phyloP scores from a whole-genome alignment of 345 rosid species.

The Populus simonii region DNA sequence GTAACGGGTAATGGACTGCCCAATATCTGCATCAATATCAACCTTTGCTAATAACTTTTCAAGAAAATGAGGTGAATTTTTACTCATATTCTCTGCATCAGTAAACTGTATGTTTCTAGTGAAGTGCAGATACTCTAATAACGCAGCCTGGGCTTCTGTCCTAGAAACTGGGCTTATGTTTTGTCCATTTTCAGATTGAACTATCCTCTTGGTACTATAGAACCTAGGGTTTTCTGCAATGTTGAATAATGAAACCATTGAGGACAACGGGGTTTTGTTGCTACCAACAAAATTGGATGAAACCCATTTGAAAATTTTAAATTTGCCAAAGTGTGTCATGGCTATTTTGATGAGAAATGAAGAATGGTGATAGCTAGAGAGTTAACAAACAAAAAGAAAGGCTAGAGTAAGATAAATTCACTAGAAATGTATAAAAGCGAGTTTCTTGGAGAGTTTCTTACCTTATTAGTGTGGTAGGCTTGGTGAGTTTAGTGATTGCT shows the following conservation, averaged over 20 bases:
- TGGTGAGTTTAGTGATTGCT: not conserved
- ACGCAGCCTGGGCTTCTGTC: constrained; percentile 60
- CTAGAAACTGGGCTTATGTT: constrained; percentile 24
- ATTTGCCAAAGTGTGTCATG: constrained; percentile 41
- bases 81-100: constrained; percentile 70
- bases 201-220: constrained; percentile 29
- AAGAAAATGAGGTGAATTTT: constrained; percentile 56
- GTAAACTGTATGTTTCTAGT: constrained; percentile 54
- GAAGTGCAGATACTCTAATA: constrained; percentile 60
- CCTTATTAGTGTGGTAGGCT: not conserved
- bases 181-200: constrained; percentile 6
- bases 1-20: constrained; percentile 40
- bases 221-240: constrained; percentile 38
- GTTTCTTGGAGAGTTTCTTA: not conserved
- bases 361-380: not conserved
- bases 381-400: not conserved
- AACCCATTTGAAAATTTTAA: constrained; percentile 48
- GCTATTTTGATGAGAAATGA: not conserved
- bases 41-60: constrained; percentile 38
- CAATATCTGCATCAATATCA: constrained; percentile 32
- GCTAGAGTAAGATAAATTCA: too few species aligned
- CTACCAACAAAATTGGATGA: constrained; percentile 27
- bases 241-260: constrained; percentile 14
- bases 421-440: too few species aligned
- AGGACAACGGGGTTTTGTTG: constrained; percentile 25